Conservation (phyloP, 768 basidiomycete species). For the Cyclocybe aegerita region DNA sequence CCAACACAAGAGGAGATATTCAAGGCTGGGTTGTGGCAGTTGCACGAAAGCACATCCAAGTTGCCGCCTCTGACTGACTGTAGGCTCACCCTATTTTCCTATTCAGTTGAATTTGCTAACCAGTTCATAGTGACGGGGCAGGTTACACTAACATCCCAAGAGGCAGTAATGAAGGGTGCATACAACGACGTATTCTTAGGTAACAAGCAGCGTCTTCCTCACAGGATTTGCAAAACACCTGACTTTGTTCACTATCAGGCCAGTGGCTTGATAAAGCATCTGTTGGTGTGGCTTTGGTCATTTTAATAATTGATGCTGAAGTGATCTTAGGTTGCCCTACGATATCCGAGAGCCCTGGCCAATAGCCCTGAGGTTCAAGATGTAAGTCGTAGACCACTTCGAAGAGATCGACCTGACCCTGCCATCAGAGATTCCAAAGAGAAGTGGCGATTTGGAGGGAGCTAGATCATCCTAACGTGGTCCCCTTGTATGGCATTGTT, state of each 20-base stretch:
- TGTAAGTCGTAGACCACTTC: conserved; percentile 18
- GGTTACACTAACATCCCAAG: conserved; percentile 28
- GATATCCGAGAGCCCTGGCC: conserved; percentile 32
- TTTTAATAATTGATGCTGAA: neutral
- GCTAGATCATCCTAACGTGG: conserved; percentile 38
- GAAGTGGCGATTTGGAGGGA: conserved; percentile 43
- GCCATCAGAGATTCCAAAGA: conserved; percentile 36
- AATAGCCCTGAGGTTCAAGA: conserved; percentile 32
- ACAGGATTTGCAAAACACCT: neutral
- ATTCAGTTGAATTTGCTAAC: neutral
- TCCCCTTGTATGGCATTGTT: conserved; percentile 37
- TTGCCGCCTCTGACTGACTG: conserved; percentile 43
- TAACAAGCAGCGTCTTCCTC: conserved; percentile 8
- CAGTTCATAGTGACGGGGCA: conserved; percentile 38
- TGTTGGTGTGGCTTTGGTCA: conserved; percentile 13
- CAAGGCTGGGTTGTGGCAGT: conserved; percentile 35
- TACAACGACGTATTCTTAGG: conserved; percentile 41
- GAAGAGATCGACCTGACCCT: neutral
- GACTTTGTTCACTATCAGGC: conserved; percentile 21
- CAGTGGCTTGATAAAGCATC: conserved; percentile 41
- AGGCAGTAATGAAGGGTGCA: conserved; percentile 31
- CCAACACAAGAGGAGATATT: conserved; percentile 30
- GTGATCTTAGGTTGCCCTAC: conserved; percentile 37
- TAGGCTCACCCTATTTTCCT: conserved; percentile 19
- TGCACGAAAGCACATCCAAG: conserved; percentile 36